These are phyloP conservation scores for Triadica sebifera DNA, from an alignment of 345 rosid genomes.

Conservation along the genomic window DNA sequence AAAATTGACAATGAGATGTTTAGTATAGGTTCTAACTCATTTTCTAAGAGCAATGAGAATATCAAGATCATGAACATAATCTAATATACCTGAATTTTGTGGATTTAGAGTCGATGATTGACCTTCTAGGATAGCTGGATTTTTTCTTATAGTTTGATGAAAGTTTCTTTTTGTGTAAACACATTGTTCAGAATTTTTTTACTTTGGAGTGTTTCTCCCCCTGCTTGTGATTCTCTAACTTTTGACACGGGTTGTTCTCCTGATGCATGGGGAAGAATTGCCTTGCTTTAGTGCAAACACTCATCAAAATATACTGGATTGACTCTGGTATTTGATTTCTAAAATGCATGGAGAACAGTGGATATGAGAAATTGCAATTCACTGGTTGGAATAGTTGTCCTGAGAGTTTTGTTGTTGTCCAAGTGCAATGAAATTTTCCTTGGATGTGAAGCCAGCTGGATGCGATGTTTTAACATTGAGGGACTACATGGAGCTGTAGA, in stretches of 20 bases:
- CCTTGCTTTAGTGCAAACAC: background rate
- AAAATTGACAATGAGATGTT: no score
- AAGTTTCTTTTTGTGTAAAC: no score
- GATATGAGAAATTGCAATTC: background rate
- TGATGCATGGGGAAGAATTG: background rate
- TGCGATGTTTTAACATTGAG: background rate
- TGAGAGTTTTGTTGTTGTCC: background rate
- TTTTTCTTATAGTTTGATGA: no score
- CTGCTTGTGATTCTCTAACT: background rate
- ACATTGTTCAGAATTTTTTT: no score
- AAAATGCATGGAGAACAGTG: background rate
- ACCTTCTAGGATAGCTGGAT: no score
- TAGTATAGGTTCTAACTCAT: no score
- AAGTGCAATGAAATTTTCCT: background rate
- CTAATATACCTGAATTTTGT: no score
- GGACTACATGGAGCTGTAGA: background rate
- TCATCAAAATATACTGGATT: background rate
- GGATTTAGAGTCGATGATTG: no score
- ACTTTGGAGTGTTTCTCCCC: background rate
- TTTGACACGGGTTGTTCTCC: no score
- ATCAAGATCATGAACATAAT: no score
- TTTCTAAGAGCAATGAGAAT: no score
- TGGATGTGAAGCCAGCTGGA: background rate
- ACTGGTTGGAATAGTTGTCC: background rate
- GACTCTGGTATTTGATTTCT: background rate